Conservation (phyloP, 306 rosid species). For the Acacia crassicarpa region DNA sequence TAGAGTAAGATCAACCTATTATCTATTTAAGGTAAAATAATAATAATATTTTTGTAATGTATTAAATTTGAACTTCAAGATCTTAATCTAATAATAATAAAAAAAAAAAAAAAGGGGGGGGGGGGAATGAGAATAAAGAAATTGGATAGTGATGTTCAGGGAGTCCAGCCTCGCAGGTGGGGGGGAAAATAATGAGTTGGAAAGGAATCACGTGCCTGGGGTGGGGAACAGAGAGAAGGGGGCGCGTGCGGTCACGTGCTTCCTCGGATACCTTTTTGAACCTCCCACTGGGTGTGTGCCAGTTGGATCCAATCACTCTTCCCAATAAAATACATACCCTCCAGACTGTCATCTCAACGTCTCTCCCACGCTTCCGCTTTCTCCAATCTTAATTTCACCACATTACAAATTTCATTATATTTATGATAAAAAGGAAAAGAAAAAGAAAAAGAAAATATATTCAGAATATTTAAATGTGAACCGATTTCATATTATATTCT, state of each 20-base stretch:
- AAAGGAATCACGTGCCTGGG: conserved; percentile 47
- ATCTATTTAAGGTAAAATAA: too few species aligned
- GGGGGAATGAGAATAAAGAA: too few species aligned
- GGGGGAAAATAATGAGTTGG: background rate
- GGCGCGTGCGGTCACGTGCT: conserved; percentile 51
- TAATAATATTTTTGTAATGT: too few species aligned
- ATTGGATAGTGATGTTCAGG: background rate
- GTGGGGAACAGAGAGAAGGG: background rate
- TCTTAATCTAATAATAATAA: too few species aligned
- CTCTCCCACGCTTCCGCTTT: conserved; percentile 11
- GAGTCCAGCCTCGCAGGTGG: conserved; percentile 37
- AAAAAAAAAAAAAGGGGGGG: too few species aligned
- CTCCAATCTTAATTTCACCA: conserved; percentile 1
- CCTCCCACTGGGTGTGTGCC: conserved; percentile 43
- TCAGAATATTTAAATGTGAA: too few species aligned
- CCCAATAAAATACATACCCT: conserved; percentile 51
- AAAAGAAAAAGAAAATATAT: too few species aligned
- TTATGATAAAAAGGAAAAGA: background rate
- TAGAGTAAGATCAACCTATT: too few species aligned
- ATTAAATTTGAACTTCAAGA: too few species aligned
- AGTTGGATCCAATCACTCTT: conserved; percentile 57
- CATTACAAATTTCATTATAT: background rate
- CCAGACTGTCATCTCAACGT: conserved; percentile 75
- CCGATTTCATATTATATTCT: background rate
- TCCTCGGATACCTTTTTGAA: conserved; percentile 60